Percentiles rank a stretch among this genome's conserved stretches.
Evolutionary conservation across 129 eudicot genomes (phyloP).

Genomic region (Erigeron canadensis): DNA sequence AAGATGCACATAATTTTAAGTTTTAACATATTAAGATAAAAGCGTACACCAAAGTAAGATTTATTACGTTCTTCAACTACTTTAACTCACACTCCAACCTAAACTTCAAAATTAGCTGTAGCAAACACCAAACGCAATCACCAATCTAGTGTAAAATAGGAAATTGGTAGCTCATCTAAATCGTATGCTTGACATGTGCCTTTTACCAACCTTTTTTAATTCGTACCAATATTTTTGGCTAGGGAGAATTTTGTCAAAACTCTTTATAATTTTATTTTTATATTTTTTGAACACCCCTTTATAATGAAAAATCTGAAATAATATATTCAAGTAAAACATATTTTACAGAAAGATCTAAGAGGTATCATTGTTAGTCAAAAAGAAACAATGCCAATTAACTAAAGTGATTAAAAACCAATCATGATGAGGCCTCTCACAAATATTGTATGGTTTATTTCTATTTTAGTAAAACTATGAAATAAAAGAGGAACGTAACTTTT

Average conservation of each 20-base stretch:
- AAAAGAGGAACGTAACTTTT: too few relatives aligned
- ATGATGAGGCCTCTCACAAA: not conserved
- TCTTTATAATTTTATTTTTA: too few relatives aligned
- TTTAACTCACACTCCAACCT: constrained; percentile 25
- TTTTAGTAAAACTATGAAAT: too few relatives aligned
- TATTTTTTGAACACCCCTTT: not conserved
- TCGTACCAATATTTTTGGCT: not conserved
- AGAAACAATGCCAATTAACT: not conserved
- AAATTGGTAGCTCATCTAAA: not conserved
- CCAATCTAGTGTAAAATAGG: not conserved
- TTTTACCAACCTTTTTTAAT: not conserved
- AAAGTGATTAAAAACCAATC: not conserved
- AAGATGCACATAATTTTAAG: not conserved
- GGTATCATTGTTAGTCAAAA: not conserved
- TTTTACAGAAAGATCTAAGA: not conserved
- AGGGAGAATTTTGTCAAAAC: not conserved
- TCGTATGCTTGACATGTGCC: not conserved
- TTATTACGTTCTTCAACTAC: constrained; percentile 23
- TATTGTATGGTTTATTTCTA: too few relatives aligned
- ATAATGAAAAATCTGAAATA: not conserved
- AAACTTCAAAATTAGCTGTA: constrained; percentile 16
- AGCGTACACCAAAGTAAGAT: constrained; percentile 9
- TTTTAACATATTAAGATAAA: not conserved
- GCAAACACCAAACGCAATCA: constrained; percentile 15
- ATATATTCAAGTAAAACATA: not conserved